A percentile compares a stretch with the other conserved stretches of the same genome.
phyloP scores from a whole-genome alignment of 148 eudicot genomes.

The Chenopodium quinoa region DNA sequence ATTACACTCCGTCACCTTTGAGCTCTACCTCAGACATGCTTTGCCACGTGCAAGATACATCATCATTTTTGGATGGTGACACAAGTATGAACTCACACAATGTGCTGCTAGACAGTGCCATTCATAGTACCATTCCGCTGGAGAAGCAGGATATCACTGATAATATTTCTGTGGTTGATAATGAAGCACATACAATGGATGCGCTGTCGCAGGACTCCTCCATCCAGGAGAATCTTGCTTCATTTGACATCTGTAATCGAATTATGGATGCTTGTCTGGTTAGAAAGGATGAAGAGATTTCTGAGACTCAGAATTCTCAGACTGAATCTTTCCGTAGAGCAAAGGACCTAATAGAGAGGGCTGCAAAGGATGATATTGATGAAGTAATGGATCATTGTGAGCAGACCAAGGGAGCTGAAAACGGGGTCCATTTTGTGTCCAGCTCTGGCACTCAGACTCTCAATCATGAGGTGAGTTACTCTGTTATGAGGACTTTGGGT shows the following conservation, averaged over 20 bases:
- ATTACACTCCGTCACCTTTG: conserved; percentile 37
- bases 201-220: conserved; percentile 8
- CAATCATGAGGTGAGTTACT: conserved; percentile 56
- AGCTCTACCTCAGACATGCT: conserved; percentile 22
- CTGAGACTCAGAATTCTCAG: conserved; percentile 24
- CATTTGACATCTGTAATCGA: conserved; percentile 34
- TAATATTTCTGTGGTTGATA: conserved; percentile 19
- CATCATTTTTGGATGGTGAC: conserved; percentile 20
- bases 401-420: conserved; percentile 24
- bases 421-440: conserved; percentile 20
- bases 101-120: conserved; percentile 7
- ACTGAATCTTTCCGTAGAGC: conserved; percentile 30
- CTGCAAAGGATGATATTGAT: conserved; percentile 30
- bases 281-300: conserved; percentile 26
- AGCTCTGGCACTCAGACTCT: conserved; percentile 31
- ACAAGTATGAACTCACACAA: conserved; percentile 15
- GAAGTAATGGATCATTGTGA: conserved; percentile 30
- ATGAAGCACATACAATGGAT: conserved; percentile 25
- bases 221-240: conserved; percentile 20
- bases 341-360: conserved; percentile 31
- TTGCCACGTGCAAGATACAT: conserved; percentile 32
- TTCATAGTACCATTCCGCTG: conserved; percentile 1
- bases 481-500: conserved; percentile 46
- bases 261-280: conserved; percentile 28
- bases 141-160: conserved; percentile 17